Evolutionary conservation across 2,329 filamentous ascomycete species (phyloP), one percentile per base, ranked within the genome.

Genomic region (Talaromyces sp.): DNA sequence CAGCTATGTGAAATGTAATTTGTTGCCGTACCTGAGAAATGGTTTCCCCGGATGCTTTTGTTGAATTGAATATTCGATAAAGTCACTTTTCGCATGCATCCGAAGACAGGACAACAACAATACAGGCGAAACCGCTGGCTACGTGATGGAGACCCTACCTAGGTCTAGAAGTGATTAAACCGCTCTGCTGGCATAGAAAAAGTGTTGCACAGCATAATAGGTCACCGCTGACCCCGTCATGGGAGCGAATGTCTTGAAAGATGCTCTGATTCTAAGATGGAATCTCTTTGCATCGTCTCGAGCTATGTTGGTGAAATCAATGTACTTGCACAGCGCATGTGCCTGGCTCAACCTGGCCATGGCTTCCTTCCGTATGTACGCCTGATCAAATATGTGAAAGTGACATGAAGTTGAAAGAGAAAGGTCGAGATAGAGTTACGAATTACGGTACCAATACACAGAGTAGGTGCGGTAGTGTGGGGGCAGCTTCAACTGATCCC

Each of bases 1-100:
- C 45, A 61, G 33, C 15, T 50, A 61, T 84, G 80, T 4, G 81
- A 81, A 65, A 80, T 82, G 67, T 80, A 73, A 3, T 73, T 75
- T 0, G 79, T 81, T 61, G 77, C 73, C 31, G 25, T 39, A 19
- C 31, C 31, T 39, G 33, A 25, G 11, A 37, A 3, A 6, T 37
- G n/a, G 52, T 37, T 25, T 39, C n/a, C 39, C 10, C 15, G 31
- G 22, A 37, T 10, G 52, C 11, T 39, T 19, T n/a, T 17, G 19
- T 25, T 35, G 33, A 39, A 56, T 1, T 39, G 10, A 13, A 37
- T 25, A 37, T 3, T 15, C 10, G 10, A 15, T 3, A n/a, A 25
- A n/a, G 9, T 56, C 9, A 2, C 37, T 22, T 25, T 25, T 11
- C 7, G 11, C 19, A 37, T 2, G 37, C 10, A 22, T 7, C 19